phyloP scores from a whole-genome alignment of 345 rosid species.

The Sonneratia caseolaris region DNA sequence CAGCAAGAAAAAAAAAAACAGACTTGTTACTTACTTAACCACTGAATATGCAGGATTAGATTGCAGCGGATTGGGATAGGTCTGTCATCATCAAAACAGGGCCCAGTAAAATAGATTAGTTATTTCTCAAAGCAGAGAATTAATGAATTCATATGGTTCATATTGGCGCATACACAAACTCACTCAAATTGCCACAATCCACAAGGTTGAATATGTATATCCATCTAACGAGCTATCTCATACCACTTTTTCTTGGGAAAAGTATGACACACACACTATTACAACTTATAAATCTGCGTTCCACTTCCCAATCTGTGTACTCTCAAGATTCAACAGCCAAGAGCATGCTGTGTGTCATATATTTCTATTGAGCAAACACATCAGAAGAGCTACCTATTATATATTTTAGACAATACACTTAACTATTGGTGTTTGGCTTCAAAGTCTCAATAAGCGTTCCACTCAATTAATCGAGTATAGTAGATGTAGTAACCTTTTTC shows the following conservation, averaged over 20 bases:
- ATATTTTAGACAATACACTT: not conserved
- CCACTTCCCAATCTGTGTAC: slow-evolving; percentile 1
- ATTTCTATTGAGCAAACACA: not conserved
- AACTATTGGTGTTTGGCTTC: not conserved
- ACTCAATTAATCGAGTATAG: too few species aligned
- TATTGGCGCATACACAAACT: not conserved
- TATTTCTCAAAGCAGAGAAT: not conserved
- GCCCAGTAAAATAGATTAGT: not conserved
- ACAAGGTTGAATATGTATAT: too few species aligned
- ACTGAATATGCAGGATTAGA: slow-evolving; percentile 81
- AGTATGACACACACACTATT: not conserved
- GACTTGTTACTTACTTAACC: slow-evolving; percentile 53
- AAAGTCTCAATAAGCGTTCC: too few species aligned
- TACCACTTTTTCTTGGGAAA: not conserved
- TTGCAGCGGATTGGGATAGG: slow-evolving; percentile 63
- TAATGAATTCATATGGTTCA: not conserved
- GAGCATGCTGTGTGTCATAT: not conserved
- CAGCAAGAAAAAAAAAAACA: not conserved
- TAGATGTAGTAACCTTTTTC: too few species aligned
- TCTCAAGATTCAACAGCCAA: not conserved
- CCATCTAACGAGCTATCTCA: not conserved
- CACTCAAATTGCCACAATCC: too few species aligned
- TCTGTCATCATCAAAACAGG: slow-evolving; percentile 23
- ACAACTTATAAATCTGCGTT: not conserved
- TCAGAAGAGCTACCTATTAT: not conserved